These are phyloP conservation scores for Blastobotrys serpentis DNA, from an alignment of 1,139 yeast species.

Conservation along the genomic window DNA sequence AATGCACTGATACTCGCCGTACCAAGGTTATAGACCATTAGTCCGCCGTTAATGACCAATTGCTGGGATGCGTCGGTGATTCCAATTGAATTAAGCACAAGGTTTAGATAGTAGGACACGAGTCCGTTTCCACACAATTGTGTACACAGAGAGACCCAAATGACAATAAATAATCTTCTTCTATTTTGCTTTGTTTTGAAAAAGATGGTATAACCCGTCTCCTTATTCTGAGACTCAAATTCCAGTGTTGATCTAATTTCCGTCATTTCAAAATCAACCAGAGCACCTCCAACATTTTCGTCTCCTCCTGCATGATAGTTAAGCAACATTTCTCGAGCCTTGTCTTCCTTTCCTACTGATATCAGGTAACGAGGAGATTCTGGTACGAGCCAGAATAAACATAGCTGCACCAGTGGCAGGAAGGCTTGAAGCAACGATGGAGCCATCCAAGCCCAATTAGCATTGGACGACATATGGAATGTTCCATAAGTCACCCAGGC, in stretches of 20 bases:
- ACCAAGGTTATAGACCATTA: slow-evolving; percentile 40
- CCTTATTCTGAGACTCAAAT: slow-evolving; percentile 19
- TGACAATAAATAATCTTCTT: slow-evolving; percentile 39
- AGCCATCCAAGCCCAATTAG: slow-evolving; percentile 45
- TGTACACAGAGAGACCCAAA: slow-evolving; percentile 39
- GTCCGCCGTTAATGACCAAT: slow-evolving; percentile 30
- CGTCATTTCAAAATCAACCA: slow-evolving; percentile 29
- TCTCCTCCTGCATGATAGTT: slow-evolving; percentile 33
- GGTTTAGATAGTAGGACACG: slow-evolving; percentile 47
- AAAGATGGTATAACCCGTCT: slow-evolving; percentile 40
- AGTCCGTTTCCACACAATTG: slow-evolving; percentile 46
- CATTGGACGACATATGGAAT: slow-evolving; percentile 19
- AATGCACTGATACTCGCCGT: slow-evolving; percentile 38
- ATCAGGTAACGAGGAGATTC: slow-evolving; percentile 77
- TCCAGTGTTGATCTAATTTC: slow-evolving; percentile 26
- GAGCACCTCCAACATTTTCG: slow-evolving; percentile 15
- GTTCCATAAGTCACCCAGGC: slow-evolving; percentile 56
- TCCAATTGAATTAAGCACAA: slow-evolving; percentile 33
- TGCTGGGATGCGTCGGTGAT: slow-evolving; percentile 43
- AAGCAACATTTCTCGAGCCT: slow-evolving; percentile 43
- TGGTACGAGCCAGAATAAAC: slow-evolving; percentile 37
- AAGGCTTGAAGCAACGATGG: slow-evolving; percentile 45
- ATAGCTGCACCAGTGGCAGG: slow-evolving; percentile 40
- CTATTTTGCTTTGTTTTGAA: slow-evolving; percentile 39
- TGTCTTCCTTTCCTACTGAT: slow-evolving; percentile 51